These are phyloP conservation scores for Biscutella laevigata DNA, from an alignment of 441 rosid species.

Conservation along the genomic window DNA sequence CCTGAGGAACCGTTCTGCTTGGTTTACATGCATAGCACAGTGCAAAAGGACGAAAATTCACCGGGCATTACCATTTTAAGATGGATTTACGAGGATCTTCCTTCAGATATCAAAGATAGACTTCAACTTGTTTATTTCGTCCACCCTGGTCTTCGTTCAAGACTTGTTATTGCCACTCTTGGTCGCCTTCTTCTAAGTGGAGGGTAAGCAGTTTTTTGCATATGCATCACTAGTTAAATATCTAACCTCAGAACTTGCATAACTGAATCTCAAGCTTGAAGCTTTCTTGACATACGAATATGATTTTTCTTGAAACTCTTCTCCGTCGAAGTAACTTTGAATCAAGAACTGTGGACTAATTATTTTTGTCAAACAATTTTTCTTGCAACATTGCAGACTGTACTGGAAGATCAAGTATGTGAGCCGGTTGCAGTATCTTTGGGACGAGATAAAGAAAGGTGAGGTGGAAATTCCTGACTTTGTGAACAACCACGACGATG, in stretches of 20 bases:
- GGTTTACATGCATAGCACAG: constrained; percentile 58
- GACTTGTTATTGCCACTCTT: constrained; percentile 53
- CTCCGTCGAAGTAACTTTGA: background rate
- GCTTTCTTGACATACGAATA: background rate
- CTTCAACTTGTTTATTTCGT: constrained; percentile 53
- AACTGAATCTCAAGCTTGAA: background rate
- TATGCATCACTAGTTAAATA: background rate
- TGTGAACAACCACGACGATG: constrained; percentile 47
- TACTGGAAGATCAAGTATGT: constrained; percentile 70
- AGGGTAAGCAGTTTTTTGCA: constrained; percentile 35
- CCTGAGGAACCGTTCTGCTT: constrained; percentile 57
- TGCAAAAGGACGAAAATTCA: constrained; percentile 54
- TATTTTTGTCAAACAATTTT: background rate
- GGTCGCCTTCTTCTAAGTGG: constrained; percentile 62
- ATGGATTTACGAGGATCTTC: constrained; percentile 69
- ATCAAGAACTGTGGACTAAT: background rate
- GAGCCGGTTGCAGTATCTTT: constrained; percentile 61
- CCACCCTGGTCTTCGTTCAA: constrained; percentile 66
- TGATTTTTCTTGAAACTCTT: background rate
- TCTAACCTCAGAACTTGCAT: background rate
- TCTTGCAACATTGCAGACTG: constrained; percentile 27
- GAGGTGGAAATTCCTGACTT: constrained; percentile 61
- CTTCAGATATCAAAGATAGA: constrained; percentile 44
- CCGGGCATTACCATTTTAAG: constrained; percentile 63
- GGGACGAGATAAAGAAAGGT: constrained; percentile 55